Base-by-base conservation (phyloP, 805 yeast genomes). In the Ogataea haglerorum region DNA sequence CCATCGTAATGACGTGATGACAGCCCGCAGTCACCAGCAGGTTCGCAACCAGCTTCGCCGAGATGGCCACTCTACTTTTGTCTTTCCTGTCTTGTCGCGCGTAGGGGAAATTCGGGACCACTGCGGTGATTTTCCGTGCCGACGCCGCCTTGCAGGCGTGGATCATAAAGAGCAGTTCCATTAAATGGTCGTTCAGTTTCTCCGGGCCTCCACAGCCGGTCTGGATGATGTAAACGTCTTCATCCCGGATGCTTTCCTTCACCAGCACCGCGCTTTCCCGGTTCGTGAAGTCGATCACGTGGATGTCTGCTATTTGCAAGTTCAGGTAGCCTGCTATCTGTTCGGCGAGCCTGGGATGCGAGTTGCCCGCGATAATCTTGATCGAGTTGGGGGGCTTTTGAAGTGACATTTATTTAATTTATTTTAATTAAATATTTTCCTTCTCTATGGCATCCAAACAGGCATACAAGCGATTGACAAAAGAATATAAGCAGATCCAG, bases 1-100 rank as follows among this genome's bases (percentile, higher is more conserved):
- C 99, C 95, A 91, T 83, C 16, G 98, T 93, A 49, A 91, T 89
- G 27, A 91, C 91, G 65, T 93, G 97, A 60, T 87, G 77, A 65
- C 96, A 90, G 6, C 99, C 98, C 3, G 97, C 93, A 2, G 96
- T 86, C 42, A 88, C 86, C 36, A 91, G 70, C 73, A 91, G 70
- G 58, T 91, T 87, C 6, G 98, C 98, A 66, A 91, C 79, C 46
- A 91, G 71, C 61, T 91, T 90, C 37, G 98, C 98, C 7, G 97
- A 88, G 46, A 91, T 89, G 21, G 98, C 96, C 8, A 97, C 98
- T 54, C 99, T 76, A 32, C 91, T 81, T 63, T 91, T 91, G 64
- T 91, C 98, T 64, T 91, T 91, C 64, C 90, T 85, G 65, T 91
- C 99, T 64, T 91, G 99, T 67, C 99, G 79, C 3, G 98, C 98